These are phyloP conservation scores for Beauveria australis DNA, from an alignment of 2,329 filamentous ascomycete genomes.

Conservation along the genomic window DNA sequence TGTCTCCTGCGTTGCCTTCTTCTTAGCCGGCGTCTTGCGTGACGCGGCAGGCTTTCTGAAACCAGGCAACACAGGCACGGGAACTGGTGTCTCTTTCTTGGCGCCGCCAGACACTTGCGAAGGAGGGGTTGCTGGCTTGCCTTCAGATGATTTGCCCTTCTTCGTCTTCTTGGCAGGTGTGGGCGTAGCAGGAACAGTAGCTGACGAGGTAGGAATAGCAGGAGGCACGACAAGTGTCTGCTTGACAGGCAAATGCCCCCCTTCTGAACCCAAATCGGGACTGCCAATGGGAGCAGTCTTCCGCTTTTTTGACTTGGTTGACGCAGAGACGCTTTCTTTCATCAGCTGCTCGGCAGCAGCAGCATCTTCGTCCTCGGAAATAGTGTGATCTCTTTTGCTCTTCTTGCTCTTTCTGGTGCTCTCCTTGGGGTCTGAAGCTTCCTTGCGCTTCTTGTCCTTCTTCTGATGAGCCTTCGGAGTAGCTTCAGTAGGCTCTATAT, in stretches of 20 bases:
- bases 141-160: not conserved
- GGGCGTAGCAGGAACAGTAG: constrained; percentile 2
- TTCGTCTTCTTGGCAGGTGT: constrained; percentile 11
- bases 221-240: constrained; percentile 27
- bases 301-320: constrained; percentile 35
- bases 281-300: constrained; percentile 25
- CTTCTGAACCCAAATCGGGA: constrained; percentile 27
- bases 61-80: constrained; percentile 27
- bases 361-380: constrained; percentile 30
- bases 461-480: constrained; percentile 18
- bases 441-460: constrained; percentile 27
- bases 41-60: not conserved
- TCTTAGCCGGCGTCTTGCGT: constrained; percentile 17
- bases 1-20: constrained; percentile 23
- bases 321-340: constrained; percentile 25
- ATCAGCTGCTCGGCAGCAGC: constrained; percentile 27
- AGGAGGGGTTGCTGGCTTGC: not conserved
- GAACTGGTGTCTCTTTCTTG: constrained; percentile 21
- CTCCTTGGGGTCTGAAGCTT: constrained; percentile 11
- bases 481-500: constrained; percentile 23
- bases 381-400: constrained; percentile 27
- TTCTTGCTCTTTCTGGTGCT: constrained; percentile 15
- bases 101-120: not conserved
- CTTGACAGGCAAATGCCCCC: constrained; percentile 21
- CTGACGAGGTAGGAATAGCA: constrained; percentile 18